Evolutionary conservation across 805 yeast species (phyloP).

Genomic region (Candida multigemmis): DNA sequence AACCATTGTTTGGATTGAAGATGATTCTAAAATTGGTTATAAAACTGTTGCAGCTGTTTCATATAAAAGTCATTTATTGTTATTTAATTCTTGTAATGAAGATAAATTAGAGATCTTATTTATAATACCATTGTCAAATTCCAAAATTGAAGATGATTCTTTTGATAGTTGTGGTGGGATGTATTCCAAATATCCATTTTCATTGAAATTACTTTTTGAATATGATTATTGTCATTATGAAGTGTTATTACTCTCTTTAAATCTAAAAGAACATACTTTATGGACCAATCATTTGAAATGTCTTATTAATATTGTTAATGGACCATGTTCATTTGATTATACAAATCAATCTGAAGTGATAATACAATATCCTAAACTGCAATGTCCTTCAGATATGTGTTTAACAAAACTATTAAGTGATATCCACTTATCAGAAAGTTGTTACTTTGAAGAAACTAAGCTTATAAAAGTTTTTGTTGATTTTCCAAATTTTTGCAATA

Average conservation of each 20-base stretch:
- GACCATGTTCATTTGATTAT: conserved; percentile 13
- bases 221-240: conserved; percentile 33
- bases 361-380: conserved; percentile 6
- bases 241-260: conserved; percentile 24
- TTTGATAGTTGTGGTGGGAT: conserved; percentile 18
- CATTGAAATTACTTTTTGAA: conserved; percentile 41
- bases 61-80: conserved; percentile 43
- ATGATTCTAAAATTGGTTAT: conserved; percentile 4
- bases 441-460: background rate
- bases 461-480: background rate
- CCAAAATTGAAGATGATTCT: conserved; percentile 12
- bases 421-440: background rate
- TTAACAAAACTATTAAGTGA: conserved; percentile 4
- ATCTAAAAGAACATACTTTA: conserved; percentile 19
- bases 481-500: conserved; percentile 2
- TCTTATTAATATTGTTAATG: conserved; percentile 16
- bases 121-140: conserved; percentile 37
- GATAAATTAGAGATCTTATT: conserved; percentile 27
- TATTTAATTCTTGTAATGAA: conserved; percentile 12
- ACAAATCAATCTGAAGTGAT: conserved; percentile 3
- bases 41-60: conserved; percentile 26
- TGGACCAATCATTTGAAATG: conserved; percentile 30
- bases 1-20: conserved; percentile 28
- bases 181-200: conserved; percentile 17
- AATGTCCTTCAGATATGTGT: conserved; percentile 12